A percentile compares a stretch with the other conserved stretches of the same genome.
These are phyloP conservation scores for Phytophthora sansomeana DNA, from an alignment of 352 stramenopile species.

Conservation along the genomic window DNA sequence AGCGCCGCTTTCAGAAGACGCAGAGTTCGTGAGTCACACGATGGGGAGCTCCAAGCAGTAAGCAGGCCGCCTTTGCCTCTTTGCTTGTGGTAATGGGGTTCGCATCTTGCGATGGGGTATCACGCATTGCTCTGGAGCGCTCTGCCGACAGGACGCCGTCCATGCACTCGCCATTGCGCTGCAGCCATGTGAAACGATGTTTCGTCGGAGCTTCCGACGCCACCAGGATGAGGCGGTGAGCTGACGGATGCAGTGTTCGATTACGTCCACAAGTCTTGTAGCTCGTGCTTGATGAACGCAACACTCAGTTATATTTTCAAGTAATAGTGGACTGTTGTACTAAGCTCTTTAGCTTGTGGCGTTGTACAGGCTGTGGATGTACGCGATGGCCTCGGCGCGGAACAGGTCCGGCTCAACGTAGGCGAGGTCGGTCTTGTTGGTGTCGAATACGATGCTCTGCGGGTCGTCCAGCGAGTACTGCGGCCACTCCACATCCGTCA, in stretches of 20 bases:
- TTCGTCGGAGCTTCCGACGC: background rate
- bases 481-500: slow-evolving; percentile 33
- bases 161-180: background rate
- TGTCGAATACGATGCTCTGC: slow-evolving; percentile 41
- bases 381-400: slow-evolving; percentile 36
- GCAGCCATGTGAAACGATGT: slow-evolving; percentile 2
- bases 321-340: background rate
- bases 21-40: slow-evolving; percentile 11
- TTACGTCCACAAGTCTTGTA: slow-evolving; percentile 8
- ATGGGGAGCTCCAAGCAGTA: slow-evolving; percentile 17
- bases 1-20: slow-evolving; percentile 19
- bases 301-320: slow-evolving; percentile 6
- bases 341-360: slow-evolving; percentile 22
- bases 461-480: slow-evolving; percentile 35
- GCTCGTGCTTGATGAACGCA: background rate
- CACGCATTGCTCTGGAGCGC: background rate
- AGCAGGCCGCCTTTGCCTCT: slow-evolving; percentile 16
- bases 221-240: background rate
- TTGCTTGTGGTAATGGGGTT: slow-evolving; percentile 8
- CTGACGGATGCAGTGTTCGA: background rate
- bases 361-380: slow-evolving; percentile 35
- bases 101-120: slow-evolving; percentile 19
- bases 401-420: slow-evolving; percentile 41
- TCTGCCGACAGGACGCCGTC: background rate
- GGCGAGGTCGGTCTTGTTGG: slow-evolving; percentile 37